phyloP scores from a whole-genome alignment of 2,329 filamentous ascomycete species.

The Aspergillus chevalieri region DNA sequence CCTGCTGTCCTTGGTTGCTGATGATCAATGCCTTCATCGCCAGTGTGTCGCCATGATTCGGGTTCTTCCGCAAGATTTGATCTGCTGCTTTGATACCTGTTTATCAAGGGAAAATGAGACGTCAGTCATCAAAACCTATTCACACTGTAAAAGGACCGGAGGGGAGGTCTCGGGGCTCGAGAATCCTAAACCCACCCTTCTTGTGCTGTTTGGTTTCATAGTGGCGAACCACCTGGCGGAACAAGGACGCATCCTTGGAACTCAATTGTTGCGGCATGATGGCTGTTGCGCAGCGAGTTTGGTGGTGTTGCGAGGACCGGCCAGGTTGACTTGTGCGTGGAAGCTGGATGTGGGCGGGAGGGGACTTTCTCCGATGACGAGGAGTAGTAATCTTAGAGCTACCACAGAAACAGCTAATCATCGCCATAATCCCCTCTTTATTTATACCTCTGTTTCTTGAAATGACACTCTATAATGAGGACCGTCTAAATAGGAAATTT shows the following conservation, averaged over 20 bases:
- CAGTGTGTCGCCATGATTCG: slow-evolving; percentile 94
- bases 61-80: slow-evolving; percentile 89
- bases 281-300: slow-evolving; percentile 24
- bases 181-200: slow-evolving; percentile 49
- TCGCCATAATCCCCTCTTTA: too few species aligned
- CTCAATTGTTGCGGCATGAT: slow-evolving; percentile 44
- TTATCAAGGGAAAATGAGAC: slow-evolving; percentile 6
- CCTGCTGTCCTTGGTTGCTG: slow-evolving; percentile 83
- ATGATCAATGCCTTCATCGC: slow-evolving; percentile 98
- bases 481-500: too few species aligned
- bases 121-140: slow-evolving; percentile 6
- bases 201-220: slow-evolving; percentile 99
- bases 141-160: background rate
- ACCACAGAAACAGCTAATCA: too few species aligned
- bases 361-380: slow-evolving; percentile 5
- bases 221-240: slow-evolving; percentile 87
- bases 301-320: slow-evolving; percentile 13
- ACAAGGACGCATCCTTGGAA: slow-evolving; percentile 89
- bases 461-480: too few species aligned
- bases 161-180: background rate
- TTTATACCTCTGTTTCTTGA: too few species aligned
- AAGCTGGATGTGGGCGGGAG: slow-evolving; percentile 30
- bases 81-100: slow-evolving; percentile 87
- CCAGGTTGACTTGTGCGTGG: slow-evolving; percentile 26
- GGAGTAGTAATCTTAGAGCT: too few species aligned